These are phyloP conservation scores for Sophora flavescens DNA, from an alignment of 306 rosid species.

Conservation along the genomic window DNA sequence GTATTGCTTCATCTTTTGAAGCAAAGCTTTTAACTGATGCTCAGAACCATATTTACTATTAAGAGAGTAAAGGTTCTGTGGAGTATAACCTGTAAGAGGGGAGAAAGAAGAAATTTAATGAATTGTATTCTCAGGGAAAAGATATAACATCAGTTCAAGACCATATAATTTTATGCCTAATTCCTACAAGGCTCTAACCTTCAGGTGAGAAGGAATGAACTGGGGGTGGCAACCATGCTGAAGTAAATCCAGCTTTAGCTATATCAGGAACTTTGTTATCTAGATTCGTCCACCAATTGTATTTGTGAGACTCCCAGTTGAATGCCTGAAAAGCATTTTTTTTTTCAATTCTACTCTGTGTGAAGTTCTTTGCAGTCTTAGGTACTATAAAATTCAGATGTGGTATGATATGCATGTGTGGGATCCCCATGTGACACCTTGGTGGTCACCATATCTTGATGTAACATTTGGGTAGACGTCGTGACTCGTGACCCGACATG, in stretches of 20 bases:
- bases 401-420: slow-evolving; percentile 5
- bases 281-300: slow-evolving; percentile 83
- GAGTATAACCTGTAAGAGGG: slow-evolving; percentile 74
- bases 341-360: slow-evolving; percentile 22
- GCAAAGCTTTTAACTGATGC: slow-evolving; percentile 69
- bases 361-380: slow-evolving; percentile 12
- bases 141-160: background rate
- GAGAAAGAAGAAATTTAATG: slow-evolving; percentile 17
- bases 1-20: slow-evolving; percentile 77
- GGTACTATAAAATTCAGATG: slow-evolving; percentile 6
- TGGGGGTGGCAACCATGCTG: slow-evolving; percentile 96
- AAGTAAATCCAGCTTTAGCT: slow-evolving; percentile 82
- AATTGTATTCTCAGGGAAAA: background rate
- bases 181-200: slow-evolving; percentile 62
- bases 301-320: slow-evolving; percentile 92
- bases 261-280: slow-evolving; percentile 77
- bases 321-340: slow-evolving; percentile 67
- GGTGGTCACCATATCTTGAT: no score
- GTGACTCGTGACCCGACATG: no score
- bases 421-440: background rate
- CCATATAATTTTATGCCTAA: slow-evolving; percentile 17
- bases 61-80: slow-evolving; percentile 86
- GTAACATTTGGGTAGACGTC: no score
- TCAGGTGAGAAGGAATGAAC: slow-evolving; percentile 78
- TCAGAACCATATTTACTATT: slow-evolving; percentile 85